These are phyloP conservation scores for Selenicereus undatus DNA, from an alignment of 148 eudicot genomes.

Conservation along the genomic window DNA sequence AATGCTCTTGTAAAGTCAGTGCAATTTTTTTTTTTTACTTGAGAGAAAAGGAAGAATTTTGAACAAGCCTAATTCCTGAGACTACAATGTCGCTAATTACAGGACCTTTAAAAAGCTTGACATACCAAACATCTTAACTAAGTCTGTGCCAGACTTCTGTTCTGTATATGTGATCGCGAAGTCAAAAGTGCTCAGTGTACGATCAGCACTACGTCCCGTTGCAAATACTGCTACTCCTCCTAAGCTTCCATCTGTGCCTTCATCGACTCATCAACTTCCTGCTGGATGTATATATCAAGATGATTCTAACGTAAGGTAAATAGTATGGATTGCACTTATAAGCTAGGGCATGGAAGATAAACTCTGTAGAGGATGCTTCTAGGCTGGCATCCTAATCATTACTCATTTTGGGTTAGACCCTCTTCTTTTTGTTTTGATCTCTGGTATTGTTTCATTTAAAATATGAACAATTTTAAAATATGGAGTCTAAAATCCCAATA, in stretches of 20 bases:
- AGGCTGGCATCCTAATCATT: not conserved
- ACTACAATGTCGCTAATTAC: constrained; percentile 15
- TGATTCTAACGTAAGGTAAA: constrained; percentile 24
- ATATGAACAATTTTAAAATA: not conserved
- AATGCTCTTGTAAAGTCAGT: constrained; percentile 42
- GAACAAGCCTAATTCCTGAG: constrained; percentile 15
- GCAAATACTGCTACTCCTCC: constrained; percentile 42
- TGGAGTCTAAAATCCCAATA: not conserved
- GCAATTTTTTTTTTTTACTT: not conserved
- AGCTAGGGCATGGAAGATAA: not conserved
- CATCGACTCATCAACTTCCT: constrained; percentile 11
- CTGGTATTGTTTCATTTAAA: not conserved
- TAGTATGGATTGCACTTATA: not conserved
- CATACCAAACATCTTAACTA: constrained; percentile 43
- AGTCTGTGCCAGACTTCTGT: constrained; percentile 64
- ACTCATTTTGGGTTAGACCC: not conserved
- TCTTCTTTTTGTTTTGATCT: not conserved
- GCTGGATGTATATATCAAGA: constrained; percentile 16
- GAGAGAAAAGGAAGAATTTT: not conserved
- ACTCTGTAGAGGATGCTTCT: not conserved
- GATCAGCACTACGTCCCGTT: constrained; percentile 47
- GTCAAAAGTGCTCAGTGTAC: constrained; percentile 48
- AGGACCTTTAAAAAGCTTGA: constrained; percentile 59
- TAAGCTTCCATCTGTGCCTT: constrained; percentile 29
- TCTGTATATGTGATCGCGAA: constrained; percentile 65